Base-by-base conservation (phyloP, 805 yeast genomes). In the Cyberlindnera maritima region DNA sequence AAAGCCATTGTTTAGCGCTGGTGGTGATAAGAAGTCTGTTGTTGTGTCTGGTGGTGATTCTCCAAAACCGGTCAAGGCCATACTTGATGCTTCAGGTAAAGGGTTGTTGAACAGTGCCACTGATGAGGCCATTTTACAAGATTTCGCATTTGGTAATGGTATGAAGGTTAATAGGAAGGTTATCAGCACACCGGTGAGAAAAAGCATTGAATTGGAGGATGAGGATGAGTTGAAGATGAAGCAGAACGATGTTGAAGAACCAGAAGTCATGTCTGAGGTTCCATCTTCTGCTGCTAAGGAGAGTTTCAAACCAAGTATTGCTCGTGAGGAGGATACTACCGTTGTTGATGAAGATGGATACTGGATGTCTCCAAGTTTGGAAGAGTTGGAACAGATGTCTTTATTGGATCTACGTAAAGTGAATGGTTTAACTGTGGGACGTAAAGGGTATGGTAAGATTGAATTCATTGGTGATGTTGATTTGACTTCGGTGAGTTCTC, bases 391-490 rank as follows among this genome's bases (percentile, higher is more conserved):
- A 46, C 66, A 72, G 15, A 72, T 79, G 75, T 64, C 88, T 0
- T 70, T 87, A 33, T 67, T 80, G 10, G 84, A 88, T 50, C 74
- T 89, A 41, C 80, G 85, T 46, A 59, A 75, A 6, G 85, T 94
- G 20, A 57, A 72, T 15, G 72, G 81, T 44, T 81, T 91, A 62
- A 76, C 76, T 14, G 80, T 94, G 49, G 99, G 98, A 5, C 83
- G 94, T 54, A 76, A 76, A 51, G 67, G 68, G 9, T 80, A 72
- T 59, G 99, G 99, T 39, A 71, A 79, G 44, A 76, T 94, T 41
- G 85, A 83, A 60, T 94, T 91, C 63, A 62, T 80, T 42, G 72
- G 76, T 44, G 95, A 97, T 0, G 95, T 94, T 39, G 97, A 94
- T 65, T 72, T 94, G 54, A 80, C 96, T 0, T 67, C 80, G 4